Base-by-base conservation (phyloP, 106 monocot genomes). In the Hemerocallis citrina region DNA sequence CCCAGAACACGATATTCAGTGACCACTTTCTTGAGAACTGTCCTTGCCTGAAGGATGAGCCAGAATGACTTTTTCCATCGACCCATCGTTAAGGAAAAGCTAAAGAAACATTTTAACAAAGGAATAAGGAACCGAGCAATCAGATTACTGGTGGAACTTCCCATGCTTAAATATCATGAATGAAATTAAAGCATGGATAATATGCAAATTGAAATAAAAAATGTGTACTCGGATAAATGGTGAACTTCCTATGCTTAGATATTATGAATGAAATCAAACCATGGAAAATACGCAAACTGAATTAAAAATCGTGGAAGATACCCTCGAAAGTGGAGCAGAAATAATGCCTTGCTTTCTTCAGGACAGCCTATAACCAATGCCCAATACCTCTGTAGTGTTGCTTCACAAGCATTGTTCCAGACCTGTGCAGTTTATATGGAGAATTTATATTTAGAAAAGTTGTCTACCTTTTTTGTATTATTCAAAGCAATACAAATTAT, bases 1-100 rank as follows among this genome's bases (percentile, higher is more conserved):
- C 94, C 94, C 77, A 95, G 30, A 47, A 89, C 89, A 7, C 94
- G 77, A 49, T 86, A 95, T 68, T 89, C 89, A 34, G 94, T 95
- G 57, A 78, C 52, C 31, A 89, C 94, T n/a, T 48, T 95, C 82
- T 76, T 86, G 82, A 72, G 69, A 80, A 44, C 86, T 86, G 68
- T 95, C 89, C 2, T 89, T 33, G 25, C 86, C 86, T 11, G 94
- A 94, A 37, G 82, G 82, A 38, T 94, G 82, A 59, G 94, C 89
- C 28, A 94, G 56, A 36, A 89, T 74, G 40, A 94, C 62, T 58
- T 77, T 83, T 65, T 89, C 89, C 52, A 65, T 77, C 72, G 71
- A 89, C 8, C 89, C 86, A 57, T 83, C 78, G 41, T 86, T 80
- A 19, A 94, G 79, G 54, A 85, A 59, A n/a, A 89, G 83, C 93